phyloP scores from a whole-genome alignment of 371 early-diverging fungal genomes.

The Amoeboaphelidium occidentale region DNA sequence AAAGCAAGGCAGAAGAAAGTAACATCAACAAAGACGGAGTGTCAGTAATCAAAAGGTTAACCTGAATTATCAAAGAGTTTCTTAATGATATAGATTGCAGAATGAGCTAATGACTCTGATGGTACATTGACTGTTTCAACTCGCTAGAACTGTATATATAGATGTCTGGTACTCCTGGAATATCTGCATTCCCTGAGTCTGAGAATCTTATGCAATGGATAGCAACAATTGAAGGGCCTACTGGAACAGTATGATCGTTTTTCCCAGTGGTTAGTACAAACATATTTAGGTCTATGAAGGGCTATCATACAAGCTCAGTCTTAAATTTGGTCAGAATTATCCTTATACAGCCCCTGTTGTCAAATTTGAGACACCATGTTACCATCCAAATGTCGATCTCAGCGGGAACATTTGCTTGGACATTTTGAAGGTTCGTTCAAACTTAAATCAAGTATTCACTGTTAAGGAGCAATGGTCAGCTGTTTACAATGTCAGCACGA shows the following conservation, averaged over 20 bases:
- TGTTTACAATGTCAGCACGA: slow-evolving; percentile 35
- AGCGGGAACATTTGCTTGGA: slow-evolving; percentile 36
- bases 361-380: slow-evolving; percentile 26
- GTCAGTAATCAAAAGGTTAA: no score
- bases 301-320: slow-evolving; percentile 25
- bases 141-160: slow-evolving; percentile 2
- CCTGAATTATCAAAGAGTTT: no score
- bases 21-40: no score
- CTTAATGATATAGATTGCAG: no score
- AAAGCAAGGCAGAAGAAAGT: no score
- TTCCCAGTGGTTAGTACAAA: background rate
- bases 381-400: slow-evolving; percentile 40
- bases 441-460: background rate
- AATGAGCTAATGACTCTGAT: slow-evolving; percentile 20
- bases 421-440: slow-evolving; percentile 22
- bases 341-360: slow-evolving; percentile 32
- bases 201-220: slow-evolving; percentile 31
- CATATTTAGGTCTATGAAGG: slow-evolving; percentile 20
- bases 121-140: slow-evolving; percentile 6
- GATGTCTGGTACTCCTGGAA: slow-evolving; percentile 25
- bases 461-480: slow-evolving; percentile 39
- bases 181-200: slow-evolving; percentile 29
- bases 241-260: slow-evolving; percentile 12
- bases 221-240: slow-evolving; percentile 15
- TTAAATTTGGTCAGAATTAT: slow-evolving; percentile 31